Evolutionary conservation across 2,329 filamentous ascomycete species (phyloP), one percentile per base, ranked within the genome.

Genomic region (Calonectria pseudoturangicola): DNA sequence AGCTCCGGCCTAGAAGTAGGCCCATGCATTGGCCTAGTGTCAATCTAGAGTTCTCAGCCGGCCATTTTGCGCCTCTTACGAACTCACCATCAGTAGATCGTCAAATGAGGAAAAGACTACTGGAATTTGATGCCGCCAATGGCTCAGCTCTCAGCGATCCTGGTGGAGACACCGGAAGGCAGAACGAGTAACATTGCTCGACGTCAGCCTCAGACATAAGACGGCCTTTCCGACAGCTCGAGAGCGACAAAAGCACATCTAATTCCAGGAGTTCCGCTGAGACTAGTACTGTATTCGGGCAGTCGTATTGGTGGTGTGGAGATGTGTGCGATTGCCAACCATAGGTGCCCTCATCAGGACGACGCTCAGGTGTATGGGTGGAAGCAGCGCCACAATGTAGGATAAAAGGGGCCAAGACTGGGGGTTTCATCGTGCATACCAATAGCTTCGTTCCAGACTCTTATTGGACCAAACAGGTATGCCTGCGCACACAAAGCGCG

Each of bases 391-490:
- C 54, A 60, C 54, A 41, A 27, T 41, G 54, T 60, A 27, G 36
- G 54, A 41, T 13, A 21, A 60, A 60, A 60, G 54, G 54, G 54
- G 54, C 21, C 54, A 60, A 60, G 54, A 41, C 54, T 7, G 33
- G 36, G 21, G 54, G 54, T 41, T 60, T 60, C 33, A 60, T 41
- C 54, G 54, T 39, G 33, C 13, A 41, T 54, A 13, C 3, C 16
- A 54, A 33, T 39, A 41, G 54, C 6, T 27, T 41, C 16, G 36
- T 41, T 60, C 21, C 2, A 4, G 10, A 21, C 21, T 18, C 21
- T 18, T 6, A 60, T 60, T 60, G 54, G n/a, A 16, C 25, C 12
- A 15, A 16, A 13, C 2, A 8, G 12, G n/a, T 60, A 21, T 27
- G n/a, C 13, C 7, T 13, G 7, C 18, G 12, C 6, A 21, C 54